These are phyloP conservation scores for Syzygium oleosum DNA, from an alignment of 345 rosid species.

Conservation along the genomic window DNA sequence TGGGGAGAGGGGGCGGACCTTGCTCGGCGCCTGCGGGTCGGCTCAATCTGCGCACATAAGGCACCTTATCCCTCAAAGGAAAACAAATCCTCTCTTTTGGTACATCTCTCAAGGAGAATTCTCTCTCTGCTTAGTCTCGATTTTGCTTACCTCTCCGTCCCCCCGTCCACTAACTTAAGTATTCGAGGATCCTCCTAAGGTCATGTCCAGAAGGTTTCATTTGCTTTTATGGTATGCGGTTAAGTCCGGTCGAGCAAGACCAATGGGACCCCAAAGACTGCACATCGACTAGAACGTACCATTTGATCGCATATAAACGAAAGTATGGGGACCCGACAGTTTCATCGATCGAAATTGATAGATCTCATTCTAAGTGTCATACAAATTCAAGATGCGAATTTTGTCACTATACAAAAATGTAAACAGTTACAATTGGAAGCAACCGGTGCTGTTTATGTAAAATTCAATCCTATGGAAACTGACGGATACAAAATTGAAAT, in stretches of 20 bases:
- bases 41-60: not conserved
- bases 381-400: too few relatives aligned
- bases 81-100: not conserved
- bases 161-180: not conserved
- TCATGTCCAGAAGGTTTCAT: not conserved
- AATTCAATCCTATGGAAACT: too few relatives aligned
- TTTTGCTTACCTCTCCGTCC: not conserved
- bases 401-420: too few relatives aligned
- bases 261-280: not conserved
- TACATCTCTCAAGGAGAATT: not conserved
- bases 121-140: not conserved
- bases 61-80: not conserved
- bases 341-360: too few relatives aligned
- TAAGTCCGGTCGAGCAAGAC: not conserved
- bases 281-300: not conserved
- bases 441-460: too few relatives aligned
- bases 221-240: not conserved
- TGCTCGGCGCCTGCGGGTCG: fast-evolving
- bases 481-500: not conserved
- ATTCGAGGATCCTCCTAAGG: not conserved
- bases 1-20: not conserved
- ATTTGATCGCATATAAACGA: not conserved
- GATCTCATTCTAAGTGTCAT: too few relatives aligned
- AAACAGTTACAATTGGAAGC: too few relatives aligned
- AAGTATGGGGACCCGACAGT: too few relatives aligned